Evolutionary conservation across 208 protist species (phyloP).

Genomic region (Herpetomonas tarakana): DNA sequence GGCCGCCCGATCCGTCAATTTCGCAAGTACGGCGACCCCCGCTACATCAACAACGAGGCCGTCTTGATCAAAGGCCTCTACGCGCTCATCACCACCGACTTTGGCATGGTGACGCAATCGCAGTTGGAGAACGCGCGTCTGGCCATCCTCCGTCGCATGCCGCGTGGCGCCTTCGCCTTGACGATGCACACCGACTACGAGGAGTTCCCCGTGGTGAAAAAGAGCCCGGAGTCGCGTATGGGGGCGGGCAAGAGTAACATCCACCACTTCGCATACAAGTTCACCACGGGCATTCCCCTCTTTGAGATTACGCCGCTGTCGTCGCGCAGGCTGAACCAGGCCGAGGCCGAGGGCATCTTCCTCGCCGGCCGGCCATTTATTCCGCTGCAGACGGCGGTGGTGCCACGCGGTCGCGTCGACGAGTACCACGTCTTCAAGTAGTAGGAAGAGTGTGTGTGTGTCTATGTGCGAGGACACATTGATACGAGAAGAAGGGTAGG

Average conservation of each 20-base stretch:
- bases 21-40: conserved; percentile 83
- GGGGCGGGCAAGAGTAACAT: conserved; percentile 88
- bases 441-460: background rate
- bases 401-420: conserved; percentile 87
- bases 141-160: conserved; percentile 83
- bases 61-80: conserved; percentile 79
- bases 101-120: conserved; percentile 88
- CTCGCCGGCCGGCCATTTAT: conserved; percentile 76
- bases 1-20: conserved; percentile 80
- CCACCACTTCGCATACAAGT: conserved; percentile 91
- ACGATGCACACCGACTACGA: conserved; percentile 90
- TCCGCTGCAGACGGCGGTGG: conserved; percentile 84
- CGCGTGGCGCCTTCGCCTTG: conserved; percentile 76
- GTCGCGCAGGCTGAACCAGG: conserved; percentile 71
- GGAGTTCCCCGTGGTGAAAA: conserved; percentile 87
- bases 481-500: conserved; percentile 1
- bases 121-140: conserved; percentile 87
- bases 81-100: conserved; percentile 86
- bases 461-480: background rate
- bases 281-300: conserved; percentile 85
- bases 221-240: conserved; percentile 90
- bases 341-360: conserved; percentile 89
- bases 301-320: conserved; percentile 79
- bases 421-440: conserved; percentile 91
- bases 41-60: conserved; percentile 90